These are phyloP conservation scores for Lasiosphaeria hispida DNA, from an alignment of 495 filamentous ascomycete genomes.

Conservation along the genomic window DNA sequence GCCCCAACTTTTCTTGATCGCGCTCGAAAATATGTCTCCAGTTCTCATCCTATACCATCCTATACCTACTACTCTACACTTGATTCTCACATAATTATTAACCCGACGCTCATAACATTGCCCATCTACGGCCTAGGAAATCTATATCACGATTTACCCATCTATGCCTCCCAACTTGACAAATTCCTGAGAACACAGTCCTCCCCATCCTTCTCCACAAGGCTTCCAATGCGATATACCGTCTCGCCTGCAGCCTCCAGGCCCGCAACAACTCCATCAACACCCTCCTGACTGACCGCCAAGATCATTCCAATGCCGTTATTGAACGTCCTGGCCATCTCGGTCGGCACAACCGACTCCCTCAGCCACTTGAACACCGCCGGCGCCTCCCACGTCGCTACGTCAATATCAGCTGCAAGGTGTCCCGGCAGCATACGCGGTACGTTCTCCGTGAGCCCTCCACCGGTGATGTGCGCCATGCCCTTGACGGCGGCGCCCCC, in stretches of 20 bases:
- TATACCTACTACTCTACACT: too few species aligned
- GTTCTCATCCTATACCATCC: too few species aligned
- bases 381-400: constrained; percentile 66
- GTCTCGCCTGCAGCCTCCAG: constrained; percentile 69
- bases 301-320: constrained; percentile 90
- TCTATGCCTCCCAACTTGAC: constrained; percentile 59
- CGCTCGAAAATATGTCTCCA: too few species aligned
- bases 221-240: constrained; percentile 70
- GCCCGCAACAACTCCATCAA: constrained; percentile 48
- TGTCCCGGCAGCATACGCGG: constrained; percentile 82
- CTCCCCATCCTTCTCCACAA: constrained; percentile 53
- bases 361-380: constrained; percentile 83
- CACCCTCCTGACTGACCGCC: constrained; percentile 62
- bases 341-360: constrained; percentile 62
- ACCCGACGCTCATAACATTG: not conserved
- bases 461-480: constrained; percentile 94
- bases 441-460: constrained; percentile 87
- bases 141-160: not conserved
- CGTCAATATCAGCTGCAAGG: constrained; percentile 75
- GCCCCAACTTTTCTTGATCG: too few species aligned
- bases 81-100: not conserved
- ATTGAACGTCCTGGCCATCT: constrained; percentile 94
- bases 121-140: not conserved
- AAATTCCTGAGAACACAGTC: constrained; percentile 69
- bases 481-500: constrained; percentile 60